phyloP scores from a whole-genome alignment of 2,329 filamentous ascomycete species.

The Aspergillus spinulosporus region DNA sequence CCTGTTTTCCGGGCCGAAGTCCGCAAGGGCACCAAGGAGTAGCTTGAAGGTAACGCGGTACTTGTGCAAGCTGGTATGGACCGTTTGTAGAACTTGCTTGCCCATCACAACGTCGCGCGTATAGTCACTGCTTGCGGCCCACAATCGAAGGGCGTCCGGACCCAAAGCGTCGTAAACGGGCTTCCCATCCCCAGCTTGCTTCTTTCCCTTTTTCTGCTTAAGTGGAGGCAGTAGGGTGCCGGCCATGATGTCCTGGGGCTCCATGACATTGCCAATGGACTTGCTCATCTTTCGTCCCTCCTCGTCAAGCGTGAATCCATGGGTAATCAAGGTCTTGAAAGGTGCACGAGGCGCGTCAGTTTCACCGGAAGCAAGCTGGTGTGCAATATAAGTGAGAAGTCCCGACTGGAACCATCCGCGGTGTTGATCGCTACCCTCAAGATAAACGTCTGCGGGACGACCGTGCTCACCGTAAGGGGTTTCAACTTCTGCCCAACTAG shows the following conservation, averaged over 20 bases:
- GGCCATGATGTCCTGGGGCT: constrained; percentile 79
- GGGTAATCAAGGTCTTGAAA: constrained; percentile 87
- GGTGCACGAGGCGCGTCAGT: constrained; percentile 57
- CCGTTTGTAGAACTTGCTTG: constrained; percentile 70
- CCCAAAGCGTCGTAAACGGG: constrained; percentile 70
- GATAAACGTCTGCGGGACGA: constrained; percentile 73
- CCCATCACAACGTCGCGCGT: constrained; percentile 84
- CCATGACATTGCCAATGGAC: constrained; percentile 84
- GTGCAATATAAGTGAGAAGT: constrained; percentile 78
- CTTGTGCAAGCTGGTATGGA: constrained; percentile 77
- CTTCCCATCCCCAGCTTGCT: constrained; percentile 36
- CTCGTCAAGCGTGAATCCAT: constrained; percentile 89
- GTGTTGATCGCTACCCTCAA: constrained; percentile 95
- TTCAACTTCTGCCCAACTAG: constrained; percentile 71
- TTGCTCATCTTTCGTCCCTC: constrained; percentile 99
- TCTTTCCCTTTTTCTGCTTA: constrained; percentile 61
- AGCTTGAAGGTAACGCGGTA: constrained; percentile 90
- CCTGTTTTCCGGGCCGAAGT: constrained; percentile 48
- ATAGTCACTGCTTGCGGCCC: constrained; percentile 90
- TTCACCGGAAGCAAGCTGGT: constrained; percentile 42
- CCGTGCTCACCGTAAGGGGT: constrained; percentile 32
- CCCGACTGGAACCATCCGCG: constrained; percentile 99
- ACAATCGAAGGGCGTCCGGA: constrained; percentile 81
- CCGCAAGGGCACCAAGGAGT: constrained; percentile 72
- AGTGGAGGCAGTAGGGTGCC: constrained; percentile 73